Base-by-base conservation (phyloP, 208 protist species). In the Phytomonas francai region DNA sequence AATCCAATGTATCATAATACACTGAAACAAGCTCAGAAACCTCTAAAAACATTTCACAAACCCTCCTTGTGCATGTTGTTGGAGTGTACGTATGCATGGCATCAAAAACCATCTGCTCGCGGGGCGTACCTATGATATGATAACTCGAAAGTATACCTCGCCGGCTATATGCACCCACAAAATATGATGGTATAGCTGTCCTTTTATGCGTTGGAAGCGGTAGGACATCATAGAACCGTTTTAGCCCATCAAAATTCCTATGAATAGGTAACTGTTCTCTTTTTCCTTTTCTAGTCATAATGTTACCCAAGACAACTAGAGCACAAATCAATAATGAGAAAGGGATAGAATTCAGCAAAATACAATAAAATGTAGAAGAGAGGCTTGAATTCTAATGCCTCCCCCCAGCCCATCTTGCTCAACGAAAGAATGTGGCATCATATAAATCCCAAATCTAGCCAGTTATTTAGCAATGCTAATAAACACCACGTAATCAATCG, bases 1-100 rank as follows among this genome's bases (percentile, higher is more conserved):
- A 73, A 60, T 91, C 85, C 36, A 88, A 68, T 9, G 84, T 86
- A 45, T 90, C 83, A 62, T 89, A 95, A 65, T 92, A 95, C 25
- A 87, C 72, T 14, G 89, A 92, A 9, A 92, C 83, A 14, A 95
- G 76, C 1, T 79, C 74, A 1, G 89, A 80, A 1, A 92, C 83
- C 33, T 92, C 86, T 31, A 92, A 74, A 42, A 84, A 89, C 27
- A 85, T 63, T 30, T 88, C 75, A 59, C 76, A 80, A 36, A 92
- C 87, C 64, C 88, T 76, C 25, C 77, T 79, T 12, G 89, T 90
- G 70, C 83, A 90, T 33, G 80, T 79, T 28, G 74, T 74, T 9
- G 83, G 71, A 27, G 66, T 73, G 56, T 85, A 92, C 3, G 89
- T 92, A 28, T 82, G 77, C 85, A 95, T 95, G 27, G 84, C 79